Base-by-base conservation (phyloP, 495 filamentous ascomycete species). In the Talaromyces ruber region DNA sequence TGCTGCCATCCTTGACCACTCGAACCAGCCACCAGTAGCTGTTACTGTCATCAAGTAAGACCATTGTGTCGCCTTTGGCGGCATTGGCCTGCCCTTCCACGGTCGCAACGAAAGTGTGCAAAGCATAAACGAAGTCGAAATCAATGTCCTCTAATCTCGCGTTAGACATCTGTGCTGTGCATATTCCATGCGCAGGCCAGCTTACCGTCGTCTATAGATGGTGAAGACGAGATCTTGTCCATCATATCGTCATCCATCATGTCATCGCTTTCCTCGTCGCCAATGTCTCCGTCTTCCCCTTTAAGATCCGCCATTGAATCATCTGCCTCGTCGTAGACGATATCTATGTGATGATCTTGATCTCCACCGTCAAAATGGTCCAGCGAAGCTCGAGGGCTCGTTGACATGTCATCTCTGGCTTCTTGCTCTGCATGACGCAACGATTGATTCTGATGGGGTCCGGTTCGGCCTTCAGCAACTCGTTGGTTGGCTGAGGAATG, bases 1-100 rank as follows among this genome's bases (percentile, higher is more conserved):
- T 98, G 69, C 92, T 97, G 69, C 87, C 92, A 73, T 98, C 95
- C 74, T 97, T 97, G 12, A 97, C 92, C 21, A 99, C 91, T 58
- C 93, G 83, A 14, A 99, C 94, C 43, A 99, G 84, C 94, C 94
- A 99, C 94, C 94, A 99, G 71, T 99, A 99, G 72, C 92, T 97
- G 77, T 99, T 99, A 72, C 91, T 97, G 68, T 99, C 94, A 71
- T 98, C 94, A n/a, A 99, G 83, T 45, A 99, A 84, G n/a, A 97
- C 92, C 94, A 99, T 99, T 16, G 93, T 97, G 68, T 99, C 94
- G 32, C 94, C 94, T 78, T 99, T 99, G 9, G 90, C 91, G 53
- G 94, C 94, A 79, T 98, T 98, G 62, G 94, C 94, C 74, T 99
- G 94, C 6, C 94, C 94, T 75, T 99, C 95, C 58, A 98, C 94